Conservation (phyloP, 2,329 filamentous ascomycete species). For the Diaporthe humulicola region DNA sequence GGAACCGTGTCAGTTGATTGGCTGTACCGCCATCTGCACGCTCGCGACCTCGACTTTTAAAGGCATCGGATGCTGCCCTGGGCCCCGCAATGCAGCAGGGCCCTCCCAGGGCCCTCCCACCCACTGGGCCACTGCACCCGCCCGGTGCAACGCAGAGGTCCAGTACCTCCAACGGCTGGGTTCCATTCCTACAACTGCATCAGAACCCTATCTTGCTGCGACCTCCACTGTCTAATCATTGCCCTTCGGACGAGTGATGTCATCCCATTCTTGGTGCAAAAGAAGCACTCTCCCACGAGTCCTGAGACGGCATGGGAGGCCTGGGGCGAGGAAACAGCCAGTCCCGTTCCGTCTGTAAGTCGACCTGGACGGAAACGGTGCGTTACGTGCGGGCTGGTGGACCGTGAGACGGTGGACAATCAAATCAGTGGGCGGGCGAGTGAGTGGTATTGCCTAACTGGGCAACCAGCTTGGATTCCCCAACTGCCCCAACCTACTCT, state of each 20-base stretch:
- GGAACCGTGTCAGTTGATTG: conserved; percentile 34
- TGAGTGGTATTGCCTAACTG: conserved; percentile 14
- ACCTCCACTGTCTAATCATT: not conserved
- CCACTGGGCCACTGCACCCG: conserved; percentile 2
- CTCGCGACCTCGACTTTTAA: conserved; percentile 32
- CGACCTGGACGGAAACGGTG: conserved; percentile 12
- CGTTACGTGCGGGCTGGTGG: not conserved
- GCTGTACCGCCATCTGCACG: conserved; percentile 23
- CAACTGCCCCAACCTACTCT: not conserved
- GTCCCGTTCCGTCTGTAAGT: conserved; percentile 1
- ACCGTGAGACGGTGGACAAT: not conserved
- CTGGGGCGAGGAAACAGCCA: not conserved
- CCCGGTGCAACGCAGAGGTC: not conserved
- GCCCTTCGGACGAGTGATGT: conserved; percentile 18
- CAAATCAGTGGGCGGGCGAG: not conserved
- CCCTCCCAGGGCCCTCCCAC: too few species aligned
- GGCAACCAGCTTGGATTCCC: conserved; percentile 8
- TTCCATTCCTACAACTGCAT: conserved; percentile 11
- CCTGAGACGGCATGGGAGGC: conserved; percentile 21
- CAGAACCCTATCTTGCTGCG: conserved; percentile 25
- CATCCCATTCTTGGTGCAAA: conserved; percentile 5
- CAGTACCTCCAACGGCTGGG: conserved; percentile 19
- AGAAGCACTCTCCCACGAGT: conserved; percentile 1
- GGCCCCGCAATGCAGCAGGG: conserved; percentile 6
- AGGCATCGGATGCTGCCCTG: conserved; percentile 30